These are phyloP conservation scores for Colletotrichum tanaceti DNA, from an alignment of 2,329 filamentous ascomycete species.

Conservation along the genomic window DNA sequence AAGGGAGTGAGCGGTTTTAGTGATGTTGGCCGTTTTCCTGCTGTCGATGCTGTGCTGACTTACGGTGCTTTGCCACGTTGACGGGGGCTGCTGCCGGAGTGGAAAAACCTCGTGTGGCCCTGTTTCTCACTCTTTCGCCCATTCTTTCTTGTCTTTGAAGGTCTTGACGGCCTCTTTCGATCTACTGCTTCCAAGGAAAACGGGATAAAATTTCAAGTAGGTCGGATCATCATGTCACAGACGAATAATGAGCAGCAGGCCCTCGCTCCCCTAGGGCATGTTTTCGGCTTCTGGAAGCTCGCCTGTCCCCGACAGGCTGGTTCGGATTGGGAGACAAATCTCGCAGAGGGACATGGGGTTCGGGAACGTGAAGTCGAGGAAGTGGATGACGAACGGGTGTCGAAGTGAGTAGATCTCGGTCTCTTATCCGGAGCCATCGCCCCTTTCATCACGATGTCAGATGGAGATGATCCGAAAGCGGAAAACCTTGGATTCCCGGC, in stretches of 20 bases:
- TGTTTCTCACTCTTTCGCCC: background rate
- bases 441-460: background rate
- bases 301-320: background rate
- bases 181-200: background rate
- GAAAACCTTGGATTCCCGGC: background rate
- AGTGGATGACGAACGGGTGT: background rate
- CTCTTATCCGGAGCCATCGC: background rate
- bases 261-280: background rate
- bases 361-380: background rate
- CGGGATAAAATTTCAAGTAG: background rate
- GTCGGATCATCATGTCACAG: background rate
- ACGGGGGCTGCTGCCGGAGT: background rate
- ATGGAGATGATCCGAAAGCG: background rate
- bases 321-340: constrained; percentile 12
- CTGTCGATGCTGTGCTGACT: background rate
- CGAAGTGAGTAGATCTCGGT: background rate
- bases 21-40: background rate
- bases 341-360: background rate
- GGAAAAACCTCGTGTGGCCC: too few species aligned
- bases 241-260: background rate
- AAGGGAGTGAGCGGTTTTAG: too few species aligned
- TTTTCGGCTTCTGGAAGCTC: background rate
- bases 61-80: background rate
- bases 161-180: background rate
- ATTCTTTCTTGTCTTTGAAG: background rate